Conservation (phyloP, 805 yeast genomes). For the Starmerella stellata region DNA sequence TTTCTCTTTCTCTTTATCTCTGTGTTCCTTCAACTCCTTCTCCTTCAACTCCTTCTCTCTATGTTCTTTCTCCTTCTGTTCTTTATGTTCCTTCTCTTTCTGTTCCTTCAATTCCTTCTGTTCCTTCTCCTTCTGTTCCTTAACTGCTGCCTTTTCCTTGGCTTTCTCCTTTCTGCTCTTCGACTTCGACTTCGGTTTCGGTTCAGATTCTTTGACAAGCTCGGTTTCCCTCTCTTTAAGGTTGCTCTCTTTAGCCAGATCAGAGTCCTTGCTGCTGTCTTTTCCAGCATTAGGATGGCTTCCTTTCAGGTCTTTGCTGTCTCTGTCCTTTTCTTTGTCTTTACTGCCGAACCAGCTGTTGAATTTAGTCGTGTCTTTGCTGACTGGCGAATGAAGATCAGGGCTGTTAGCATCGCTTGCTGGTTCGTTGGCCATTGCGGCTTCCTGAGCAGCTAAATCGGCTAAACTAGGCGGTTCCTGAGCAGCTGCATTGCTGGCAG, state of each 20-base stretch:
- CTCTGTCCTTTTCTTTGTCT: neutral
- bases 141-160: too few relatives aligned
- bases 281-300: neutral
- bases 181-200: too few relatives aligned
- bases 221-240: too few relatives aligned
- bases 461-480: constrained; percentile 3
- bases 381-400: too few relatives aligned
- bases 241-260: too few relatives aligned
- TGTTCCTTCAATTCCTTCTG: neutral
- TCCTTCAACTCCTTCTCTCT: too few relatives aligned
- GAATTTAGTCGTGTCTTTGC: neutral
- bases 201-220: too few relatives aligned
- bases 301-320: neutral
- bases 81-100: neutral
- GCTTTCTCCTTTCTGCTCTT: too few relatives aligned
- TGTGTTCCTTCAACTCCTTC: too few relatives aligned
- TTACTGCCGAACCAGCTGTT: neutral
- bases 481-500: neutral
- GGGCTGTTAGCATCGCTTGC: too few relatives aligned
- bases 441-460: constrained; percentile 11
- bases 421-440: constrained; percentile 3
- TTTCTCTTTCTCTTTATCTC: too few relatives aligned
- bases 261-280: too few relatives aligned
- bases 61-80: neutral
- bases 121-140: neutral